Evolutionary conservation across 257 asterid species (phyloP).

Genomic region (Solanum dulcamara): DNA sequence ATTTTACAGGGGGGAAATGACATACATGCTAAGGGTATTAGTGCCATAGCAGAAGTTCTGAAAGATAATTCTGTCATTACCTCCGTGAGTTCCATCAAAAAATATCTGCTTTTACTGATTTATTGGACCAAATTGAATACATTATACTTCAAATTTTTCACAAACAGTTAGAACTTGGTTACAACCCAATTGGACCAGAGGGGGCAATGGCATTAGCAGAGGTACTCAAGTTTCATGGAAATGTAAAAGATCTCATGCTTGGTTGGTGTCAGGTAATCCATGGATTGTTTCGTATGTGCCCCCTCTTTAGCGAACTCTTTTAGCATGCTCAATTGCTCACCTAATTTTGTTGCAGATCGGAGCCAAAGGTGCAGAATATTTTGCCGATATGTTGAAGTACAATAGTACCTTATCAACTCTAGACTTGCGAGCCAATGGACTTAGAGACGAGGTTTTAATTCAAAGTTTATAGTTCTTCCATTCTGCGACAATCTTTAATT

Average conservation of each 20-base stretch:
- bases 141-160: neutral
- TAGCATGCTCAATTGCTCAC: conserved; percentile 1
- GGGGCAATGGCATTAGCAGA: conserved; percentile 89
- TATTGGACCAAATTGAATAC: neutral
- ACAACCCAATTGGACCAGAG: conserved; percentile 92
- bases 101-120: neutral
- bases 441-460: conserved; percentile 73
- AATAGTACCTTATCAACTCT: conserved; percentile 66
- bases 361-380: conserved; percentile 63
- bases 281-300: neutral
- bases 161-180: conserved; percentile 82
- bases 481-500: neutral
- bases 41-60: conserved; percentile 54
- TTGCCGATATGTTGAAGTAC: conserved; percentile 89
- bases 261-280: conserved; percentile 95
- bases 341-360: conserved; percentile 49
- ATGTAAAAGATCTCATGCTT: conserved; percentile 65
- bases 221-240: conserved; percentile 88
- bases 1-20: conserved; percentile 86
- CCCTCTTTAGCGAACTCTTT: neutral
- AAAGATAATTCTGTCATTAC: conserved; percentile 76
- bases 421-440: conserved; percentile 91
- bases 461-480: neutral
- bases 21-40: conserved; percentile 74
- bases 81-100: conserved; percentile 41